Evolutionary conservation across 768 basidiomycete species (phyloP).

Genomic region (Russula dissimulans): DNA sequence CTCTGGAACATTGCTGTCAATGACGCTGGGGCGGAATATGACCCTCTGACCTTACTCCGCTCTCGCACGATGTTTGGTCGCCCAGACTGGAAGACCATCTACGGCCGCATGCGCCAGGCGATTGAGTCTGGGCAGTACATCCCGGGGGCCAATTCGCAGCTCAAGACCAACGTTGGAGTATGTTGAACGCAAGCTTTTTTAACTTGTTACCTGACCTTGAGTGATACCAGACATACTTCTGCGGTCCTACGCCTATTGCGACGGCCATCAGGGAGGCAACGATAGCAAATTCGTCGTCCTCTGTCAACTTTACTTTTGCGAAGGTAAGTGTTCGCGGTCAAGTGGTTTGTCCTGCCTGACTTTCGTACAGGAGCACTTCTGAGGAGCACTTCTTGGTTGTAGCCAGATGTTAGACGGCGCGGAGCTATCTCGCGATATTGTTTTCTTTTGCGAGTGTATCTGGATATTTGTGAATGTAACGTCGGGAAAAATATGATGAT

Average conservation of each 20-base stretch:
- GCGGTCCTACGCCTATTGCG: conserved; percentile 69
- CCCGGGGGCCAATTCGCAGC: conserved; percentile 64
- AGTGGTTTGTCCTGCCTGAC: conserved; percentile 6
- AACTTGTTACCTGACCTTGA: not conserved
- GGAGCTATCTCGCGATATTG: not conserved
- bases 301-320: conserved; percentile 69
- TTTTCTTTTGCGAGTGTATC: not conserved
- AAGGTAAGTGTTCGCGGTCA: conserved; percentile 44
- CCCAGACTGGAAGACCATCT: conserved; percentile 83
- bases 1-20: conserved; percentile 89
- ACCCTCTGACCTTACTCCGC: conserved; percentile 81
- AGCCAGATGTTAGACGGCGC: not conserved
- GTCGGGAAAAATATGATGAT: too few relatives aligned
- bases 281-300: conserved; percentile 40
- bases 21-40: conserved; percentile 75
- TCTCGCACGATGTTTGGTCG: conserved; percentile 88
- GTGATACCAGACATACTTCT: conserved; percentile 67
- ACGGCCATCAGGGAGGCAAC: conserved; percentile 71
- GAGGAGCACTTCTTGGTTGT: conserved; percentile 48
- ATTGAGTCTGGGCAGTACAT: conserved; percentile 80
- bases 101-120: conserved; percentile 59
- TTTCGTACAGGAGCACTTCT: conserved; percentile 50
- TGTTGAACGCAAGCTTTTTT: conserved; percentile 25
- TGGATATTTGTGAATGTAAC: not conserved
- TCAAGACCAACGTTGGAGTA: conserved; percentile 80